Evolutionary conservation across 176 grass and related monocot genomes (phyloP).

Genomic region (Aegilops bicornis): DNA sequence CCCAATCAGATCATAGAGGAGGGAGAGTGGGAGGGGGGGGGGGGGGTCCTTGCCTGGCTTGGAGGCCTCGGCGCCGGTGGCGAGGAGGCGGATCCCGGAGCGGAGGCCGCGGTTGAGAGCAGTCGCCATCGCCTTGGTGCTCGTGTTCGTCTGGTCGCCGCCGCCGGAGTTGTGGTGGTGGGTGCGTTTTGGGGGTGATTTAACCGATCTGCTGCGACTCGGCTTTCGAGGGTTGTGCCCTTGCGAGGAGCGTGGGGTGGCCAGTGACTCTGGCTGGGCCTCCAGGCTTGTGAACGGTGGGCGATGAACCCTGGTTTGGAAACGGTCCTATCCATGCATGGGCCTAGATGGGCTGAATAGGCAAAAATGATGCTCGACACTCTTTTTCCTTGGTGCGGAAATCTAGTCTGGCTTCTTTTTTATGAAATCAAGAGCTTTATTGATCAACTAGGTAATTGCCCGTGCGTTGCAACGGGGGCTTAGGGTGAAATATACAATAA

Average conservation of each 20-base stretch:
- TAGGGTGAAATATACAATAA: too few species aligned
- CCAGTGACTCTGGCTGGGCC: not conserved
- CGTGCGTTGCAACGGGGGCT: too few species aligned
- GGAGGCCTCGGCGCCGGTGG: conserved; percentile 51
- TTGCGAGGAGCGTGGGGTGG: not conserved
- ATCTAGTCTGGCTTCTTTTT: too few species aligned
- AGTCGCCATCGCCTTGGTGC: conserved; percentile 35
- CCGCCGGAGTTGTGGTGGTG: conserved; percentile 17
- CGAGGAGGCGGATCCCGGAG: conserved; percentile 59
- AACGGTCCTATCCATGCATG: not conserved
- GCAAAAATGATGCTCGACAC: not conserved
- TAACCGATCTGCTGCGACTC: conserved; percentile 11
- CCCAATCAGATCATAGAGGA: conserved; percentile 10
- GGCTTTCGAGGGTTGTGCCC: not conserved
- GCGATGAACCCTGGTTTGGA: not conserved
- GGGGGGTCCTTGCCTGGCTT: conserved; percentile 52
- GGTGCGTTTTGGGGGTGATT: not conserved
- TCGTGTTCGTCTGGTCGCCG: conserved; percentile 46
- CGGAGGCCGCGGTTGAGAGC: conserved; percentile 58
- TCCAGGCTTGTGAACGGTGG: not conserved
- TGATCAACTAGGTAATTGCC: too few species aligned
- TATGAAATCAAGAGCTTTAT: too few species aligned
- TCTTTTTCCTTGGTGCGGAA: too few species aligned
- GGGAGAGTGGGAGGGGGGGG: not conserved
- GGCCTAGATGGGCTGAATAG: not conserved